Conservation (phyloP, 768 basidiomycete genomes). For the Amanita exitialis region DNA sequence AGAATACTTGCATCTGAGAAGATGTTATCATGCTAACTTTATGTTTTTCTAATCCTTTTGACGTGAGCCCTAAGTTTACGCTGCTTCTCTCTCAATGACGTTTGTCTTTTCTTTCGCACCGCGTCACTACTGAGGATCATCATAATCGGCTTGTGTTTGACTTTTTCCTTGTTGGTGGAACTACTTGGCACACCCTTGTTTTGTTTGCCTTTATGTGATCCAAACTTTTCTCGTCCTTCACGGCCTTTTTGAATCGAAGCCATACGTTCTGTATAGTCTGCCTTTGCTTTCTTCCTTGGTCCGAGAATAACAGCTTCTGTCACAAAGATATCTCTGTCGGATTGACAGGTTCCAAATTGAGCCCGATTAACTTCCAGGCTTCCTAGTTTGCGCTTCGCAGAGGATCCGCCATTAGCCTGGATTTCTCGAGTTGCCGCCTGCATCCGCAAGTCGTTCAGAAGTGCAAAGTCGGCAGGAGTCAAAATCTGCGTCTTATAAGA, state of each 20-base stretch:
- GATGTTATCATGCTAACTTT: neutral
- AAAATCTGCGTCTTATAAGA: slow-evolving; percentile 56
- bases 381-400: slow-evolving; percentile 79
- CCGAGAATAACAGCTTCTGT: slow-evolving; percentile 91
- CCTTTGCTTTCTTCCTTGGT: slow-evolving; percentile 86
- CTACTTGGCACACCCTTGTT: slow-evolving; percentile 75
- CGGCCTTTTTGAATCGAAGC: slow-evolving; percentile 87
- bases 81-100: slow-evolving; percentile 74
- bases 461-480: slow-evolving; percentile 92
- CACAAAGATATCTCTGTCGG: slow-evolving; percentile 22
- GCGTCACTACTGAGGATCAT: slow-evolving; percentile 75
- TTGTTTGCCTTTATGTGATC: slow-evolving; percentile 86
- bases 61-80: slow-evolving; percentile 13
- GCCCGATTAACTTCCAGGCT: slow-evolving; percentile 59
- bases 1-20: slow-evolving; percentile 17
- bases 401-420: slow-evolving; percentile 43
- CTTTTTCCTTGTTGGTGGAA: slow-evolving; percentile 88
- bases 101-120: slow-evolving; percentile 78
- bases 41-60: neutral
- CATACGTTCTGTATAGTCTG: slow-evolving; percentile 89
- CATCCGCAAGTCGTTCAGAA: slow-evolving; percentile 81
- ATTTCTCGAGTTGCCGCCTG: slow-evolving; percentile 67
- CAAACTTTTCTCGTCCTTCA: slow-evolving; percentile 91
- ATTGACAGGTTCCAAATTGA: slow-evolving; percentile 33
- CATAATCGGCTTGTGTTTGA: slow-evolving; percentile 92